A percentile compares a stretch with the other conserved stretches of the same genome.
Conservation (phyloP, 352 stramenopile genomes). For the Phytophthora quininea region DNA sequence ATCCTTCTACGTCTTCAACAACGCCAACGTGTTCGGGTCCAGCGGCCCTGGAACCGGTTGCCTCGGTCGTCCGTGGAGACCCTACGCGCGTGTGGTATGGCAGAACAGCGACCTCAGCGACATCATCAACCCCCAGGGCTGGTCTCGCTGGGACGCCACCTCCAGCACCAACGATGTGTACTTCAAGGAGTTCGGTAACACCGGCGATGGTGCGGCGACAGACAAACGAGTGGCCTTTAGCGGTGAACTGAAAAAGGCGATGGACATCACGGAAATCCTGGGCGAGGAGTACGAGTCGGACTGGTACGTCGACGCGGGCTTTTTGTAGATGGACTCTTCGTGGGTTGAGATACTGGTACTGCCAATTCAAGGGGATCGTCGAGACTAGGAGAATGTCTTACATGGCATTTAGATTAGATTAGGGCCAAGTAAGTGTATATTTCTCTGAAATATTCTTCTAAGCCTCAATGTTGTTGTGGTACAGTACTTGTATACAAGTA, state of each 20-base stretch:
- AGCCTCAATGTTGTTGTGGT: no score
- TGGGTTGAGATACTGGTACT: neutral
- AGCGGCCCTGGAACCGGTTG: slow-evolving; percentile 7
- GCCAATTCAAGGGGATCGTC: no score
- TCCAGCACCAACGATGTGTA: slow-evolving; percentile 25
- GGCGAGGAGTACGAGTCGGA: slow-evolving; percentile 18
- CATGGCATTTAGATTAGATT: no score
- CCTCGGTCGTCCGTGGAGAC: slow-evolving; percentile 20
- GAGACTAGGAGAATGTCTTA: no score
- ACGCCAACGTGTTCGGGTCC: slow-evolving; percentile 15
- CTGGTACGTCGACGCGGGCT: slow-evolving; percentile 25
- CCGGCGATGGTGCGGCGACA: slow-evolving; percentile 9
- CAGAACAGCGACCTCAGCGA: slow-evolving; percentile 25
- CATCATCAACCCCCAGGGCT: slow-evolving; percentile 20
- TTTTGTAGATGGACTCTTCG: slow-evolving; percentile 11
- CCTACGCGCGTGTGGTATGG: slow-evolving; percentile 24
- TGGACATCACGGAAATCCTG: slow-evolving; percentile 25
- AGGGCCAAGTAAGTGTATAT: no score
- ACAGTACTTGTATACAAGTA: no score
- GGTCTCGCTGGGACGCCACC: slow-evolving; percentile 18
- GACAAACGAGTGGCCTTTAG: slow-evolving; percentile 25
- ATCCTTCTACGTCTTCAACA: slow-evolving; percentile 31
- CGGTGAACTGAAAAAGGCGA: slow-evolving; percentile 5
- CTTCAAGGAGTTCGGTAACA: slow-evolving; percentile 29
- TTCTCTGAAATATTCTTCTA: no score